Base-by-base conservation (phyloP, 2,329 filamentous ascomycete genomes). In the Botrytis deweyae region DNA sequence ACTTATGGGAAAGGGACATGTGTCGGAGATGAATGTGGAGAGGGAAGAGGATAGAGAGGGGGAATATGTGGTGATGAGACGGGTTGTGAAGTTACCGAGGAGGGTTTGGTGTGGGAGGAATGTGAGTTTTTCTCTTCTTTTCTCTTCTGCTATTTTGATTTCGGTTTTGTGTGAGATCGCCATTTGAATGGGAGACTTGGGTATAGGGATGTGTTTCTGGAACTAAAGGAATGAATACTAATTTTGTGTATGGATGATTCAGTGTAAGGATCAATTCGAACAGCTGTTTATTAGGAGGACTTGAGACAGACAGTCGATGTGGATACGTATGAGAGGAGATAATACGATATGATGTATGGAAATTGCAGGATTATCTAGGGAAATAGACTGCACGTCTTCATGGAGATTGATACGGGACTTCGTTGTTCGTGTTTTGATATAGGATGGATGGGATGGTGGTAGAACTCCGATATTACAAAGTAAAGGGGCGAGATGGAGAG, bases 81-180 rank as follows among this genome's bases (percentile, higher is more conserved):
- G 69, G 40, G 55, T 55, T 58, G 70, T 72, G 29, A 65, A 22
- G n/a, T 61, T 74, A 20, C 72, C 70, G 36, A 49, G 55, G 58
- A 66, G 59, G 44, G 74, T 75, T 33, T 70, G 70, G 73, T 69
- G 70, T 36, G 55, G 59, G n/a, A 69, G 73, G 29, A 74, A 73
- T 52, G 71, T 72, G 16, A 72, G 71, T 72, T 46, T 38, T 46
- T 46, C 7, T 46, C 18, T 20, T 46, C 7, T 40, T 1, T 46
- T 9, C 29, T 38, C 20, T 49, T 6, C 22, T 22, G 36, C 12
- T 25, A 22, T 59, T 12, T 12, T 18, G 42, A 9, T 44, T 33
- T 33, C 42, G 8, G 8, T 25, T n/a, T 14, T n/a, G 12, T n/a
- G n/a, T 6, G 25, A n/a, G 49, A 52, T 52, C 22, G 25, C 22